Evolutionary conservation across 768 basidiomycete species (phyloP).

Genomic region (Suillus spraguei): DNA sequence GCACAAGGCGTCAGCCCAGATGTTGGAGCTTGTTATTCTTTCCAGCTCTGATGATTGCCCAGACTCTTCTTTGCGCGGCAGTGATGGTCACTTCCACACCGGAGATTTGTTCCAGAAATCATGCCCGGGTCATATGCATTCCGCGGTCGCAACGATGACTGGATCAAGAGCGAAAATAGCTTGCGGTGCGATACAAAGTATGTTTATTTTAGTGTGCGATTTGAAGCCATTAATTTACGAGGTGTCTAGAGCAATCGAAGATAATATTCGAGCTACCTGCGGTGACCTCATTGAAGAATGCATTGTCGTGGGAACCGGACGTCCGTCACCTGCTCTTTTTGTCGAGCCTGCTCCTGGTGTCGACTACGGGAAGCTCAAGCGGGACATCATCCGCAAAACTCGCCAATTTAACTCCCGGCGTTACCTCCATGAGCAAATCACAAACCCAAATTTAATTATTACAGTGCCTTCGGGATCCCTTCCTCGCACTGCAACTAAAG

Average conservation of each 20-base stretch:
- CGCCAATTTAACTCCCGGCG: constrained; percentile 73
- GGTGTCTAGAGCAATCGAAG: constrained; percentile 64
- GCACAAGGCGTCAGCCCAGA: constrained; percentile 55
- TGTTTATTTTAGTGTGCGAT: constrained; percentile 18
- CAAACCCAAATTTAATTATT: constrained; percentile 62
- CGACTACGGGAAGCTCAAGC: constrained; percentile 61
- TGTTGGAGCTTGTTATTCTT: constrained; percentile 73
- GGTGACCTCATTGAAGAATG: constrained; percentile 68
- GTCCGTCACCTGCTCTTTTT: constrained; percentile 77
- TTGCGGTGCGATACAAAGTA: constrained; percentile 77
- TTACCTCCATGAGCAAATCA: constrained; percentile 81
- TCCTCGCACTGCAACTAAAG: constrained; percentile 80
- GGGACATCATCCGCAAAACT: constrained; percentile 72
- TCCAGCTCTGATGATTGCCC: constrained; percentile 73
- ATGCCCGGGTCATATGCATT: constrained; percentile 60
- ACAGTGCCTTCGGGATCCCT: constrained; percentile 67
- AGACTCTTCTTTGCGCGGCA: constrained; percentile 51
- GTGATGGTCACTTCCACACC: constrained; percentile 77
- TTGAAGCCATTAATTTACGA: constrained; percentile 14
- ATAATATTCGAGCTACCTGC: constrained; percentile 70
- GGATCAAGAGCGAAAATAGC: constrained; percentile 83
- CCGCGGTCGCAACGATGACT: constrained; percentile 79
- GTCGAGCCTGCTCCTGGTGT: constrained; percentile 61
- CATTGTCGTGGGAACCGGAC: constrained; percentile 75
- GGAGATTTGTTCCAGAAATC: constrained; percentile 79